Base-by-base conservation (phyloP, 495 filamentous ascomycete species). In the Trichoderma parareesei region DNA sequence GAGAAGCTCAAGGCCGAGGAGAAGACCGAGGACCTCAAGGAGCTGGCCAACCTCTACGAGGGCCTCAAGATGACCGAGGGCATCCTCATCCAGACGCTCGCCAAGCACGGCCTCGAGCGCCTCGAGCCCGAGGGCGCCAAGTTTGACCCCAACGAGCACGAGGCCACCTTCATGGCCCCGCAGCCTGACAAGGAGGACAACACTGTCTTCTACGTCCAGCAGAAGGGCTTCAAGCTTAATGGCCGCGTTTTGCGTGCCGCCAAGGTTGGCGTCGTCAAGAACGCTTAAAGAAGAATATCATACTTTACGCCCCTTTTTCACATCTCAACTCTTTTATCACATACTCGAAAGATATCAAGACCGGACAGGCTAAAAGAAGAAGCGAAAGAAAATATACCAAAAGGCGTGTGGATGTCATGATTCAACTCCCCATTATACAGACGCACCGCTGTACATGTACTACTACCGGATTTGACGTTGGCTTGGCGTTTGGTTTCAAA, bases 81-180 rank as follows among this genome's bases (percentile, higher is more conserved):
- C 67, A 94, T 96, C 72, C 78, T 98, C 71, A 86, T 98, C 81
- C 80, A 82, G 75, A 94, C 94, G 42, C 83, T 98, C 66, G 83
- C 89, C 81, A 97, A 93, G 79, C 95, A 98, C 75, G 94, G 94
- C 41, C 77, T 98, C 55, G 90, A 96, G 81, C 83, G 93, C 69
- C 92, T 97, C 74, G 87, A 95, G 71, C 90, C 91, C 42, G 77
- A 86, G 18, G 78, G 79, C 60, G 88, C 90, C 71, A 87, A 86
- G 77, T 98, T 98, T 80, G 88, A 98, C 80, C 93, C 94, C 62
- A 96, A 97, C 75, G 80, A 88, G 74, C 94, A 98, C 76, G 94
- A 98, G 82, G 94, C 94, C 53, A 92, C 89, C 38, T 98, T 98
- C 80, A 90, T 92, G 87, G 84, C 90, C 11, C 90, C 90, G 65